Conservation (phyloP, 495 filamentous ascomycete genomes). For the Hypoxylon lenormandii region DNA sequence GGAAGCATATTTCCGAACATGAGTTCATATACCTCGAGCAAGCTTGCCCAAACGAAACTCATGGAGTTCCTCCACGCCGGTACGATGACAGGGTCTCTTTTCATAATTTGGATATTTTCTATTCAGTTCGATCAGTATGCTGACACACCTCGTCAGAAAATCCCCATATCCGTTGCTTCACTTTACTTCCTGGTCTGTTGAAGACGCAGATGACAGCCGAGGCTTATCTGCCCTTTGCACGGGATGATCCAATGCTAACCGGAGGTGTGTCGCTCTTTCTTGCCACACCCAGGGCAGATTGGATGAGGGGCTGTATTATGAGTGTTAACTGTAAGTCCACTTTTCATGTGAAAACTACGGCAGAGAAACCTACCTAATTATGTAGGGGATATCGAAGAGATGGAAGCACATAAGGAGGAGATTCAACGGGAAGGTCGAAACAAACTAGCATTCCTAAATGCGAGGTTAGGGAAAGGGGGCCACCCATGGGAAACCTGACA, state of each 20-base stretch:
- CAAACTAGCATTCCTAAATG: constrained; percentile 40
- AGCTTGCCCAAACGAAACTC: constrained; percentile 53
- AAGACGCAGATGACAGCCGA: constrained; percentile 47
- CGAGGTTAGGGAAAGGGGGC: constrained; percentile 27
- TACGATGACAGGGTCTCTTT: no score
- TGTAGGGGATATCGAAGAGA: constrained; percentile 55
- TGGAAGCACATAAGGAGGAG: constrained; percentile 55
- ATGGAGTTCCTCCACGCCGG: constrained; percentile 52
- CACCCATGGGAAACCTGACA: constrained; percentile 18
- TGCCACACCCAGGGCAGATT: constrained; percentile 52
- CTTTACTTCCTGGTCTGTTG: constrained; percentile 57
- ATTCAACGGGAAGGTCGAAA: constrained; percentile 51
- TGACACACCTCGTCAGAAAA: no score
- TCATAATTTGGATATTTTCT: no score
- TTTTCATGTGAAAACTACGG: background rate
- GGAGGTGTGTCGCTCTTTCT: constrained; percentile 57
- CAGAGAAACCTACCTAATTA: constrained; percentile 5
- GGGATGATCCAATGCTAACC: constrained; percentile 54
- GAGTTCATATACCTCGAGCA: constrained; percentile 54
- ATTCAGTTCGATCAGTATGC: no score
- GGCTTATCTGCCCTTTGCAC: constrained; percentile 48
- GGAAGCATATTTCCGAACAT: constrained; percentile 46
- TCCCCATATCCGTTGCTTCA: constrained; percentile 51
- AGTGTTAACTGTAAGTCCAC: constrained; percentile 51
- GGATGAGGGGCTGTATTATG: constrained; percentile 52